Evolutionary conservation across 2,329 filamentous ascomycete species (phyloP), one percentile per base, ranked within the genome.

Genomic region (Clathrospora elynae): DNA sequence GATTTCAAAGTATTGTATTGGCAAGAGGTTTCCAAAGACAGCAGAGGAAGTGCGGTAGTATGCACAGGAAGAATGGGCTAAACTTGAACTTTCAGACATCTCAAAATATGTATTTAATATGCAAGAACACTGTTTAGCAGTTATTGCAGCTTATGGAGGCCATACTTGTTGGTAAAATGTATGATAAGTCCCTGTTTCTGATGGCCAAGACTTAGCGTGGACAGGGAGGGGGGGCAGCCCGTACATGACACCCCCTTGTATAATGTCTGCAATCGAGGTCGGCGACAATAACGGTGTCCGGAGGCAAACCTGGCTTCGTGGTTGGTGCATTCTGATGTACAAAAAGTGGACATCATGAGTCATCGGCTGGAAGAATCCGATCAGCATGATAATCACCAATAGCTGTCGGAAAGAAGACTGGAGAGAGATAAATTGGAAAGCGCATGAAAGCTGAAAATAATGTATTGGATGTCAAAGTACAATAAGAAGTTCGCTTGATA

Each of bases 401-500:
- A 29, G 16, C 20, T 22, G 39, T 52, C 38, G 49, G 44, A 35
- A 22, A 5, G n/a, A n/a, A n/a, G n/a, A n/a, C n/a, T n/a, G n/a
- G n/a, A n/a, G n/a, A n/a, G n/a, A n/a, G n/a, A n/a, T n/a, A 14
- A 13, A 7, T 5, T 31, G n/a, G 13, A 2, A 12, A 12, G 12
- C 11, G 12, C 18, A 13, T 19, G 7, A 28, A 35, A 13, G 25
- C 14, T 30, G 17, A 26, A 25, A 37, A 32, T 24, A 38, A 38
- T 46, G n/a, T 46, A 46, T 46, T 46, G 32, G 43, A 33, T 14
- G 34, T 42, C 29, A 43, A 46, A 36, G 18, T 46, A 33, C 19
- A 14, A 13, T 39, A 33, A 46, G 28, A 42, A 17, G 29, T 20
- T 43, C 7, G 14, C 29, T 25, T n/a, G 14, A 29, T 11, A 17